Base-by-base conservation (phyloP, 2,329 filamentous ascomycete species). In the Diaporthe citrichinensis region DNA sequence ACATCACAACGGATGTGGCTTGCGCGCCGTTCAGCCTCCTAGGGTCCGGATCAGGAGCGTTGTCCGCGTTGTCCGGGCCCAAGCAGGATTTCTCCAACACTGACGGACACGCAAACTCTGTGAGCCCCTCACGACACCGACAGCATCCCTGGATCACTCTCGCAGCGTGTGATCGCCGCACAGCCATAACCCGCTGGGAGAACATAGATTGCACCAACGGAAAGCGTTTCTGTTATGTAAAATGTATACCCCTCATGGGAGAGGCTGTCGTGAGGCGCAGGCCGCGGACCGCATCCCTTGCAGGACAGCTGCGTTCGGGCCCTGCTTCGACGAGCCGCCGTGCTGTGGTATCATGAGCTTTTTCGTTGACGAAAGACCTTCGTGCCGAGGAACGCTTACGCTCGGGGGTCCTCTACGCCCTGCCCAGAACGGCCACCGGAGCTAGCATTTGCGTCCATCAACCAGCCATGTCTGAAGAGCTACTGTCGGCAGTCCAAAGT, bases 121-220 rank as follows among this genome's bases (percentile, higher is more conserved):
- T 28, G 46, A 41, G 65, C 65, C 65, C 46, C 65, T 69, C 65
- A 69, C 65, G 46, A 69, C 65, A 69, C n/a, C 46, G 65, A 41
- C 65, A 69, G 23, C 46, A 69, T 20, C 65, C 65, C 65, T 69
- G 65, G 34, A 41, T 7, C 65, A 28, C 34, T 55, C 10, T 41
- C 46, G 49, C 49, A 69, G 65, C 65, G 65, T 69, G 65, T 69
- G 65, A 69, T 69, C 65, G 65, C 65, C 65, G 49, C 65, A 69
- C 65, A 69, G 65, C 65, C 65, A 69, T 69, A 41, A 31, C n/a
- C 46, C 65, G 49, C 65, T 41, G 65, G 65, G 34, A 31, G 23
- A 41, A 69, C 34, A 55, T 9, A 55, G 34, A 55, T 55, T 55
- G 65, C 49, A 69, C 65, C 65, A 69, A 69, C 65, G 6, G 31